Base-by-base conservation (phyloP, 2,329 filamentous ascomycete genomes). In the Juglanconis sp. region DNA sequence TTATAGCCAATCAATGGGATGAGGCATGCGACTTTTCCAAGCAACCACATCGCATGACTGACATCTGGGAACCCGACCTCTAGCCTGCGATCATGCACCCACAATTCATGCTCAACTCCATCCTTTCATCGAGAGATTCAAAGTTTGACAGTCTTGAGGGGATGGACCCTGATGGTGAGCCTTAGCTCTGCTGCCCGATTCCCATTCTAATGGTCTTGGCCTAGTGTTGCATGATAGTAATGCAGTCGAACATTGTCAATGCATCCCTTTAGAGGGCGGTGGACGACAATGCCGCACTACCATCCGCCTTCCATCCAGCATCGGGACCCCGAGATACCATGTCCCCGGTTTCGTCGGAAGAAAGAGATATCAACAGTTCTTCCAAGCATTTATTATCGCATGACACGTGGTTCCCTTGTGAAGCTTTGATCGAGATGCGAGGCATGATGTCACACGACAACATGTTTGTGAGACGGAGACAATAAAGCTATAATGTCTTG, bases 201-300 rank as follows among this genome's bases (percentile, higher is more conserved):
- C 7, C 24, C 35, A 35, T 42, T 42, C 48, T 24, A 32, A 32
- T 15, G 32, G 36, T 44, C n/a, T 32, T 46, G 17, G n/a, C 35
- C 31, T 35, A 30, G 15, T 17, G 30, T 31, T 35, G 55, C 55
- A 57, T 57, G 35, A 57, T 30, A 35, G 6, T 31, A 44, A 49
- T 32, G 36, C 55, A 38, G 47, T 46, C 17, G 35, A 36, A 34
- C 55, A 38, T 57, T 31, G 35, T 52, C 36, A 57, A 57, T 57
- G 55, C 55, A n/a, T 42, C 11, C 10, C 4, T 57, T 17, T 11
- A n/a, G 46, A 4, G 48, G 38, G 31, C 47, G 30, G 36, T 17
- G 38, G 32, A 15, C 51, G 46, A 51, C 36, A 24, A 57, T 52
- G 36, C 47, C 31, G 30, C n/a, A 34, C 36, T 48, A 47, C 13